Conservation (phyloP, 2,329 filamentous ascomycete species). For the Ophiostoma montium region DNA sequence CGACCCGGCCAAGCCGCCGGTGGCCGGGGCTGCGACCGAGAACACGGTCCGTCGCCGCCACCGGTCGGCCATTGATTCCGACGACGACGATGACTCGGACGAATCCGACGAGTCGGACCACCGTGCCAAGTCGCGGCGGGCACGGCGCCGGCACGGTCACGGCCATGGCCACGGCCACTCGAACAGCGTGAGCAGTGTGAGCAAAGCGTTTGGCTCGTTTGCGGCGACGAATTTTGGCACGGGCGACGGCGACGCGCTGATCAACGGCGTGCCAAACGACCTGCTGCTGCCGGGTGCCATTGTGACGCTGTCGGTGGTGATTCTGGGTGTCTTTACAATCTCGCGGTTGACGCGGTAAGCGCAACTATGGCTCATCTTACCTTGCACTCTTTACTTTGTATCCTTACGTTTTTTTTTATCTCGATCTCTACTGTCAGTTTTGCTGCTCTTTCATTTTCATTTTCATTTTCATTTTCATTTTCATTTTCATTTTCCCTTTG, state of each 20-base stretch:
- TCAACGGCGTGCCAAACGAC: conserved; percentile 87
- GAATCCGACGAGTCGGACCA: conserved; percentile 36
- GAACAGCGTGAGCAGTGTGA: conserved; percentile 4
- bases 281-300: conserved; percentile 86
- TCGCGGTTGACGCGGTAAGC: conserved; percentile 40
- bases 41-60: conserved; percentile 3
- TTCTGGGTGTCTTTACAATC: conserved; percentile 84
- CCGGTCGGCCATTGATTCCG: conserved; percentile 33
- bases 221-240: conserved; percentile 6
- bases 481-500: not conserved
- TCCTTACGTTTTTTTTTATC: not conserved
- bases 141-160: conserved; percentile 15
- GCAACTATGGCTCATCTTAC: not conserved
- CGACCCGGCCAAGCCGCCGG: conserved; percentile 76
- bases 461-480: not conserved
- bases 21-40: conserved; percentile 34
- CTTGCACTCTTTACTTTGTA: not conserved
- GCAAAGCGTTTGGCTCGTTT: conserved; percentile 9
- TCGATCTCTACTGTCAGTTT: not conserved
- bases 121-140: conserved; percentile 18
- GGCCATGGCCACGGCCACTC: conserved; percentile 15
- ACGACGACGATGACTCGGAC: conserved; percentile 25
- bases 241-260: conserved; percentile 49
- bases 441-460: not conserved
- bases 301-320: conserved; percentile 86